phyloP scores from a whole-genome alignment of 192 early-diverging fungal genomes.

The Podila epicladia region DNA sequence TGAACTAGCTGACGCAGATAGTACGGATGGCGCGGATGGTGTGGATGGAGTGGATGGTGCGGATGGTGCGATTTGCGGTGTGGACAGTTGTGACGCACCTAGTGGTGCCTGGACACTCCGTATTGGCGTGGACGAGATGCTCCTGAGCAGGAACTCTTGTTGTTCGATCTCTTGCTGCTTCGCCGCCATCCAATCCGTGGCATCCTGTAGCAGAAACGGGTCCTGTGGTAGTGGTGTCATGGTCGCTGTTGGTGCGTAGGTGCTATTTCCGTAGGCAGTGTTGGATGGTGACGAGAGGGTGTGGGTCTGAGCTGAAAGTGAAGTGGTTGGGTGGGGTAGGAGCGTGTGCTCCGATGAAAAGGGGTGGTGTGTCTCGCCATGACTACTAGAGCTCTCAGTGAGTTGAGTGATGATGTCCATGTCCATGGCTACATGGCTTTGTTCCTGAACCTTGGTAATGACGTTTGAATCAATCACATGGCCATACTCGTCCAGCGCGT shows the following conservation, averaged over 20 bases:
- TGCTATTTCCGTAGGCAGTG: not conserved
- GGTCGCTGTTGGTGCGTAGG: not conserved
- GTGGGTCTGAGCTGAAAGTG: too few relatives aligned
- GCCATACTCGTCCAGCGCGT: conserved; percentile 2
- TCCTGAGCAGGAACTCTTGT: not conserved
- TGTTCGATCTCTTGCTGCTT: not conserved
- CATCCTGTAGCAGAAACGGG: not conserved
- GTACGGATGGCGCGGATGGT: not conserved
- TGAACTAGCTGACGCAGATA: not conserved
- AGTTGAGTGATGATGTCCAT: not conserved
- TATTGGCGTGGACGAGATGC: too few relatives aligned
- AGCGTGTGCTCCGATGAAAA: too few relatives aligned
- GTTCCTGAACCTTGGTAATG: too few relatives aligned
- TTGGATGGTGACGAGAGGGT: not conserved
- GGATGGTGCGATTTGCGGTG: not conserved
- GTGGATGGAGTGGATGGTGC: not conserved
- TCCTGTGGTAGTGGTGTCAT: not conserved
- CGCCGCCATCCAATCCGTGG: not conserved
- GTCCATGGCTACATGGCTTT: not conserved
- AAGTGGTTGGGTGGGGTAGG: too few relatives aligned
- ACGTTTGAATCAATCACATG: not conserved
- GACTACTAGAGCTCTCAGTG: too few relatives aligned
- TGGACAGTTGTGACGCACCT: too few relatives aligned
- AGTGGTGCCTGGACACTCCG: too few relatives aligned
- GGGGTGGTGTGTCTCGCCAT: too few relatives aligned